Base-by-base conservation (phyloP, 345 rosid species). In the Leavenworthia alabamica region DNA sequence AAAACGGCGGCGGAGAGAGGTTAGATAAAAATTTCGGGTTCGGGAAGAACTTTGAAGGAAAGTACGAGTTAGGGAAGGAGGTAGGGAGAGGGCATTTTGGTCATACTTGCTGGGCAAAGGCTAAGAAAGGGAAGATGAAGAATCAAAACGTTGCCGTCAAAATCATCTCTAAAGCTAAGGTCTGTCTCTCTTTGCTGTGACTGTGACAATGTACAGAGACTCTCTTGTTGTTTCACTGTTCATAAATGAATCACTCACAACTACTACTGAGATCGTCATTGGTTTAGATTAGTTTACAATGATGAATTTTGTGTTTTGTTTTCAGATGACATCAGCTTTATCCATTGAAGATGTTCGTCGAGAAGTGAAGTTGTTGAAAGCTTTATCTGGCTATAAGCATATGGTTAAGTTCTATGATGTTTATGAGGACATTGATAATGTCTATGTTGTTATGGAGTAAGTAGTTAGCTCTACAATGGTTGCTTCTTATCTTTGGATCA, bases 31-130 rank as follows among this genome's bases (percentile, higher is more conserved):
- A 80, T 68, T 93, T 93, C 44, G 99, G 96, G 4, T 90, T 87
- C 58, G 70, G 75, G 12, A 90, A 83, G 81, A 84, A 90, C 56
- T 77, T 93, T 1, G 89, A 80, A 31, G 83, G 86, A 5, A 87
- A 79, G 72, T 93, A 77, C 39, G 96, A 93, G 75, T 65, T 87
- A 3, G 99, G 96, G 62, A 83, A 78, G 68, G 97, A 93, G 74
- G 77, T 93, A 2, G 99, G 99, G 16, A 81, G 96, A 68, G 97
- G 99, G 67, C 99, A 93, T 83, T 93, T 93, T 67, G 99, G 99
- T 71, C 95, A 90, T 72, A 90, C 97, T 40, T 90, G 96, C 72
- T 84, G 86, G 72, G 99, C 97, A 1, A 90, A 79, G 64, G 84
- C 81, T 1, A 93, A 83, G 76, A 93, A 87, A 64, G 97, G 99